Base-by-base conservation (phyloP, 441 rosid species). In the Arabidopsis hybrid region DNA sequence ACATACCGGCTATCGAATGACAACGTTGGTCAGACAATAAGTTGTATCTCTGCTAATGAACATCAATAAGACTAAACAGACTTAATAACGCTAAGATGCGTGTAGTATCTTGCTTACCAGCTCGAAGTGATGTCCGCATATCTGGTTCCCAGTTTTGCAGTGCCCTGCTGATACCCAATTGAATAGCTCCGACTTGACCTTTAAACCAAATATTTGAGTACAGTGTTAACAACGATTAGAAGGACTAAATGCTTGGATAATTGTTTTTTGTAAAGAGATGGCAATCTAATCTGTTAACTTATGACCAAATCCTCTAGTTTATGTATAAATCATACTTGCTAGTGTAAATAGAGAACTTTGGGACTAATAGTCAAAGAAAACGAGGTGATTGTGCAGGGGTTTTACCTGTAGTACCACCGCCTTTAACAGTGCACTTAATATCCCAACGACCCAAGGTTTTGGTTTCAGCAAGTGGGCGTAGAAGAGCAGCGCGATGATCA, bases 181-280 rank as follows among this genome's bases (percentile, higher is more conserved):
- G 95, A 69, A 95, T 84, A 18, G 99, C 99, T 81, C 96, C 99
- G 34, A 95, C 96, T 91, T 95, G 99, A 82, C 99, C 98, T 95
- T 83, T 62, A 80, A 49, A 79, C 43, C 67, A 70, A 70, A 18
- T n/a, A 64, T 46, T 62, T 31, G 12, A 52, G 53, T 55, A 66
- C 34, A 43, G 29, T 55, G 68, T 80, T 55, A 49, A 36, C 64
- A 12, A 52, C 51, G 6, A 39, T 62, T 59, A 75, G 18, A n/a
- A 51, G 5, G 21, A 17, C 26, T 7, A 43, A 17, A 65, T 14
- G 11, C 50, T 65, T 45, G 50, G 13, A 26, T 4, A 21, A 14
- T 0, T 50, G 49, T 34, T 35, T 32, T 43, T 1, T 21, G 18
- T 16, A 31, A 45, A 69, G 26, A 34, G 21, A 45, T 58, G 47